Conservation (phyloP, 129 eudicot species). For the Apium graveolens region DNA sequence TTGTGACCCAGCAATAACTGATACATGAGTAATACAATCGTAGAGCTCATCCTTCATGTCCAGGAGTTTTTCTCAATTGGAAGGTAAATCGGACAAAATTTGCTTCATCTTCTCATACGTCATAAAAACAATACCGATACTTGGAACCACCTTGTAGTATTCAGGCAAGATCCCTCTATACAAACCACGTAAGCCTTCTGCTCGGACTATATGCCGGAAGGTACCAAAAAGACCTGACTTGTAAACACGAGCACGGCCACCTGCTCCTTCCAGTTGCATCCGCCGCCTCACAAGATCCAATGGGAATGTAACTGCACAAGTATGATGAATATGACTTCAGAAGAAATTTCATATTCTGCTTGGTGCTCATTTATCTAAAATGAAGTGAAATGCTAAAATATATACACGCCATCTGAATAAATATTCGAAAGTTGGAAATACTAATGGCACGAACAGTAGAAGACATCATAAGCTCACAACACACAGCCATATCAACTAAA, state of each 20-base stretch:
- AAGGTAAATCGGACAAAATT: constrained; percentile 48
- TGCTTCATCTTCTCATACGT: constrained; percentile 80
- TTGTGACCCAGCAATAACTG: not conserved
- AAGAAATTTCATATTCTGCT: not conserved
- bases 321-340: not conserved
- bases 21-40: not conserved
- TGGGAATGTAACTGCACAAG: constrained; percentile 68
- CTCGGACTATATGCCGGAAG: constrained; percentile 45
- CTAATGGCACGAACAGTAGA: not conserved
- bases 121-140: constrained; percentile 81
- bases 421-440: not conserved
- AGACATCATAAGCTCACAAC: not conserved
- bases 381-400: not conserved
- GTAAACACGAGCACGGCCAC: constrained; percentile 73
- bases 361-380: not conserved
- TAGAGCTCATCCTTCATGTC: not conserved
- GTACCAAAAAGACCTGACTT: constrained; percentile 64
- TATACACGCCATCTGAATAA: not conserved
- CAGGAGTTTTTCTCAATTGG: constrained; percentile 17
- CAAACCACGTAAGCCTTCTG: constrained; percentile 80
- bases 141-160: constrained; percentile 94
- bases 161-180: constrained; percentile 92
- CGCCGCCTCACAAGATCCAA: constrained; percentile 91
- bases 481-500: not conserved
- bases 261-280: constrained; percentile 95